Percentiles rank a stretch among this genome's conserved stretches.
Evolutionary conservation across 129 eudicot species (phyloP).

Genomic region (Helianthus tuberosus): DNA sequence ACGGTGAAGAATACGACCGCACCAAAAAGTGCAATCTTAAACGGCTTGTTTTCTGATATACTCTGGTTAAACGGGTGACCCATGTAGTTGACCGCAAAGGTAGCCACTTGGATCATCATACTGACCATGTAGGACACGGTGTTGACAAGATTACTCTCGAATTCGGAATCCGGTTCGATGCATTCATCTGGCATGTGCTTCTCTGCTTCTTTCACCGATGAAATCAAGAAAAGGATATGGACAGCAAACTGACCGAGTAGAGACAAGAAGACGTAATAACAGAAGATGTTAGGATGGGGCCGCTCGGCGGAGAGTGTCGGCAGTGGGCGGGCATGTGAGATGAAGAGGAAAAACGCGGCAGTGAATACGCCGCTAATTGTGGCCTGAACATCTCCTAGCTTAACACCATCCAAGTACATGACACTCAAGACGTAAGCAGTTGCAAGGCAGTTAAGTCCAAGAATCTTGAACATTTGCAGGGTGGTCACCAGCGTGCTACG

Average conservation of each 20-base stretch:
- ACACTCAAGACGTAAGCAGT: constrained; percentile 91
- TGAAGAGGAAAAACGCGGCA: constrained; percentile 87
- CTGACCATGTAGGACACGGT: constrained; percentile 91
- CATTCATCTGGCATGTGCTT: constrained; percentile 96
- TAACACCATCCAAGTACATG: constrained; percentile 87
- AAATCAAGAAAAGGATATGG: constrained; percentile 71
- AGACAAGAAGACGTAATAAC: constrained; percentile 74
- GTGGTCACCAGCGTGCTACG: constrained; percentile 90
- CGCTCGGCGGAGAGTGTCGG: constrained; percentile 75
- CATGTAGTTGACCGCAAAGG: constrained; percentile 93
- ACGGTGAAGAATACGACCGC: constrained; percentile 78
- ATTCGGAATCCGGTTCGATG: constrained; percentile 84
- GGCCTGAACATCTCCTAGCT: constrained; percentile 89
- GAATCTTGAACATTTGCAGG: constrained; percentile 92
- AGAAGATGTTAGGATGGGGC: constrained; percentile 88
- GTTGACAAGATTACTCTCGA: constrained; percentile 79
- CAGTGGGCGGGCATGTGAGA: constrained; percentile 87
- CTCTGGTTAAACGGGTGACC: constrained; percentile 96
- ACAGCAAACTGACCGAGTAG: constrained; percentile 78
- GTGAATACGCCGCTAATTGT: constrained; percentile 92
- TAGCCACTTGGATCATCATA: constrained; percentile 95
- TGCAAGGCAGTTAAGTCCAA: constrained; percentile 89
- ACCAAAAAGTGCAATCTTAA: constrained; percentile 56
- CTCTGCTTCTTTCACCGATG: constrained; percentile 73
- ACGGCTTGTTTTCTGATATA: constrained; percentile 76